A percentile compares a stretch with the other conserved stretches of the same genome.
Conservation (phyloP, 805 yeast species). For the Starmerella khaoyaiensis region DNA sequence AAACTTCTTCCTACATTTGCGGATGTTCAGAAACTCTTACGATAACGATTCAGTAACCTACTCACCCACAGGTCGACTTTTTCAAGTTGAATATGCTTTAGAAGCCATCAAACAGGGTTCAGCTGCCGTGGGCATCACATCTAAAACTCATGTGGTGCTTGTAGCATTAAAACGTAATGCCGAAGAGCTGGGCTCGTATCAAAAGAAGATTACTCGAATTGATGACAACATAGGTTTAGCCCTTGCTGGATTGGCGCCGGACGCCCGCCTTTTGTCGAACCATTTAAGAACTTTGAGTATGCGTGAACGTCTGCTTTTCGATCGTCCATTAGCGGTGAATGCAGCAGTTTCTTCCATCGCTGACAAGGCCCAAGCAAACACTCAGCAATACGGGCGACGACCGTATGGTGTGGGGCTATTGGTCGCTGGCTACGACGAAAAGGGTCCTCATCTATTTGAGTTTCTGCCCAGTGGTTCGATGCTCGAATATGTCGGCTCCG, state of each 20-base stretch:
- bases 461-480: slow-evolving; percentile 94
- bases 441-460: slow-evolving; percentile 88
- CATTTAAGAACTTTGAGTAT: slow-evolving; percentile 84
- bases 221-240: slow-evolving; percentile 93
- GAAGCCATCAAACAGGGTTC: slow-evolving; percentile 97
- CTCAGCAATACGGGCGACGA: slow-evolving; percentile 90
- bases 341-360: slow-evolving; percentile 78
- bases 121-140: slow-evolving; percentile 88
- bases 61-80: slow-evolving; percentile 87
- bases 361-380: slow-evolving; percentile 93
- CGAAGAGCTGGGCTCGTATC: slow-evolving; percentile 94
- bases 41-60: slow-evolving; percentile 97
- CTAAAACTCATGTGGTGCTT: slow-evolving; percentile 75
- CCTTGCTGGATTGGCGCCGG: slow-evolving; percentile 95
- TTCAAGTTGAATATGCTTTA: slow-evolving; percentile 77
- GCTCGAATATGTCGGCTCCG: slow-evolving; percentile 81
- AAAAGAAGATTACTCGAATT: slow-evolving; percentile 79
- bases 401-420: slow-evolving; percentile 97
- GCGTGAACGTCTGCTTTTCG: slow-evolving; percentile 70
- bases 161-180: slow-evolving; percentile 94
- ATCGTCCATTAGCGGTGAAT: slow-evolving; percentile 71
- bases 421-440: slow-evolving; percentile 80
- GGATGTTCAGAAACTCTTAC: slow-evolving; percentile 86
- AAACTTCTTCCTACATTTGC: too few relatives aligned
- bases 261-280: slow-evolving; percentile 86